phyloP scores from a whole-genome alignment of 2,329 filamentous ascomycete genomes.

The Fusarium camptoceras region DNA sequence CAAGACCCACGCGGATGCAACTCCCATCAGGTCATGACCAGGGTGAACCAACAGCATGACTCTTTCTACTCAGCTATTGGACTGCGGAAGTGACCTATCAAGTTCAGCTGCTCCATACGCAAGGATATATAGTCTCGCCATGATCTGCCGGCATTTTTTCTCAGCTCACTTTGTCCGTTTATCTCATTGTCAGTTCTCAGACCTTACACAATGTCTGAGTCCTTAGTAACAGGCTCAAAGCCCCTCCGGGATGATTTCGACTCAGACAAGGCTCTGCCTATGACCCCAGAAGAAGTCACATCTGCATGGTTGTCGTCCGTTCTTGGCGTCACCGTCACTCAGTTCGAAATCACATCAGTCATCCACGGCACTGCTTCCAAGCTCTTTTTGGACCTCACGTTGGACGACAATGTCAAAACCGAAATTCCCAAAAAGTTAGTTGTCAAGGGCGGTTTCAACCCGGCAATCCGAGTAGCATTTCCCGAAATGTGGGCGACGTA shows the following conservation, averaged over 20 bases:
- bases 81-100: not conserved
- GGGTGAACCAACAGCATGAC: not conserved
- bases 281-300: constrained; percentile 1
- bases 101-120: not conserved
- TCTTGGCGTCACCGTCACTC: not conserved
- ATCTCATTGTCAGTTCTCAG: not conserved
- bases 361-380: constrained; percentile 11
- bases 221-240: not conserved
- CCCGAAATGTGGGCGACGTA: constrained; percentile 2
- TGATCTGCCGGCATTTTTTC: not conserved
- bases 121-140: constrained; percentile 3
- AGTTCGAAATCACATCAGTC: not conserved
- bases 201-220: not conserved
- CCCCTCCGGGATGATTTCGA: not conserved
- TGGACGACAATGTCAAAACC: not conserved
- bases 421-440: not conserved
- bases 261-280: not conserved
- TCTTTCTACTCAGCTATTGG: not conserved
- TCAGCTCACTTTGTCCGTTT: not conserved
- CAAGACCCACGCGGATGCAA: not conserved
- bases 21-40: not conserved
- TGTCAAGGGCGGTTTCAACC: not conserved
- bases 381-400: not conserved
- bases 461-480: not conserved
- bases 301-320: not conserved